phyloP scores from a whole-genome alignment of 73 alveolate species.

The Symbiodinium pilosum region DNA sequence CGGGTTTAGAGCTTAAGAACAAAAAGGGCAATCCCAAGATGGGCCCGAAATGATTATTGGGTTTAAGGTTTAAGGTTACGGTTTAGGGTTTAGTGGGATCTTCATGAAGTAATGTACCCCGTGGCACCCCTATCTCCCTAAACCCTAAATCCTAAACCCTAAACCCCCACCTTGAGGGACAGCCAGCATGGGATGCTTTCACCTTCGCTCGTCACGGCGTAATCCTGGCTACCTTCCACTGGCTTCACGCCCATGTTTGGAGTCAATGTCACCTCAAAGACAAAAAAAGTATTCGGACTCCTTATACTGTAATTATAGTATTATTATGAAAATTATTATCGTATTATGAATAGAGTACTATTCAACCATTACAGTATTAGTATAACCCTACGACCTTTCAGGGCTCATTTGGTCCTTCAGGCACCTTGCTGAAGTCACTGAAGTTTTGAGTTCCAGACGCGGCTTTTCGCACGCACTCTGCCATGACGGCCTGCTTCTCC shows the following conservation, averaged over 20 bases:
- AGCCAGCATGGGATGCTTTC: conserved; percentile 27
- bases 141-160: background rate
- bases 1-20: too few species aligned
- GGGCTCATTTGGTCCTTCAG: background rate
- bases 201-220: background rate
- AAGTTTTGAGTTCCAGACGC: background rate
- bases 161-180: conserved; percentile 5
- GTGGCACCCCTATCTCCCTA: background rate
- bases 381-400: too few species aligned
- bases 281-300: background rate
- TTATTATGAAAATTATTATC: too few species aligned
- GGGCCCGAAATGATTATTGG: too few species aligned
- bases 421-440: background rate
- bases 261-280: conserved; percentile 3
- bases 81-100: background rate
- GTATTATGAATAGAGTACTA: too few species aligned
- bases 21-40: too few species aligned
- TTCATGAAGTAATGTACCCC: background rate
- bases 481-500: conserved; percentile 2
- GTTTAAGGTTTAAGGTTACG: too few species aligned
- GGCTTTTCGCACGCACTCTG: conserved; percentile 8
- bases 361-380: too few species aligned
- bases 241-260: conserved; percentile 5
- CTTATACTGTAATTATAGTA: too few species aligned
- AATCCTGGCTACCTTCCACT: conserved; percentile 12